phyloP scores from a whole-genome alignment of 2,329 filamentous ascomycete species.

The Colletotrichum graminicola region DNA sequence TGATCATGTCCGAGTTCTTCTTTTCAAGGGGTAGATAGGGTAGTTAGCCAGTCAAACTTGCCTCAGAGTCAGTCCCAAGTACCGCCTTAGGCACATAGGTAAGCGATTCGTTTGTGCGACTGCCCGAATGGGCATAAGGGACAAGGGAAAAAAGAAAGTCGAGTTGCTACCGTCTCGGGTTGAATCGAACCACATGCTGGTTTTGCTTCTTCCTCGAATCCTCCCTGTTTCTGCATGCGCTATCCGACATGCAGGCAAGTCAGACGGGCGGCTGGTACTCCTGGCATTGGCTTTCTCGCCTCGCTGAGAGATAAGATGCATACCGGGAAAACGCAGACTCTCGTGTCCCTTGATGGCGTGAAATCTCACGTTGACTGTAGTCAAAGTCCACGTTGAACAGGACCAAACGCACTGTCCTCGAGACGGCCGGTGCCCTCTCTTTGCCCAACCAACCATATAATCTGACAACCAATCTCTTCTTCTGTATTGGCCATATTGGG shows the following conservation, averaged over 20 bases:
- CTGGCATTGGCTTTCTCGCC: background rate
- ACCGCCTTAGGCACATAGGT: too few relatives aligned
- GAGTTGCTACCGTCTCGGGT: conserved; percentile 26
- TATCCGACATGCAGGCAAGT: background rate
- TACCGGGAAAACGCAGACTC: background rate
- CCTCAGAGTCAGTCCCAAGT: background rate
- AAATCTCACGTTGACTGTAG: background rate
- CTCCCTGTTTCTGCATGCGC: conserved; percentile 3
- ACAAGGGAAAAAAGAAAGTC: background rate
- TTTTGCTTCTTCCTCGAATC: background rate
- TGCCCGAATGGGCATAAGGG: background rate
- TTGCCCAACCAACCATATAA: background rate
- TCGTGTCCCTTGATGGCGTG: background rate
- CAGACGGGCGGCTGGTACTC: background rate
- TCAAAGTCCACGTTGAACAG: background rate
- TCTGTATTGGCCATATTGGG: background rate
- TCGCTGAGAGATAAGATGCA: background rate
- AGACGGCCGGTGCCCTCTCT: background rate
- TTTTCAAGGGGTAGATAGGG: too few relatives aligned
- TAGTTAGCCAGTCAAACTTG: background rate
- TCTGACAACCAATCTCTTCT: background rate
- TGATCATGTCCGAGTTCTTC: background rate
- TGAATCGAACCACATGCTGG: conserved; percentile 18
- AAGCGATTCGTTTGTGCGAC: background rate
- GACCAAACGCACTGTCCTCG: conserved; percentile 19